A percentile compares a stretch with the other conserved stretches of the same genome.
phyloP scores from a whole-genome alignment of 2,329 filamentous ascomycete species.

The Botrytis byssoidea region DNA sequence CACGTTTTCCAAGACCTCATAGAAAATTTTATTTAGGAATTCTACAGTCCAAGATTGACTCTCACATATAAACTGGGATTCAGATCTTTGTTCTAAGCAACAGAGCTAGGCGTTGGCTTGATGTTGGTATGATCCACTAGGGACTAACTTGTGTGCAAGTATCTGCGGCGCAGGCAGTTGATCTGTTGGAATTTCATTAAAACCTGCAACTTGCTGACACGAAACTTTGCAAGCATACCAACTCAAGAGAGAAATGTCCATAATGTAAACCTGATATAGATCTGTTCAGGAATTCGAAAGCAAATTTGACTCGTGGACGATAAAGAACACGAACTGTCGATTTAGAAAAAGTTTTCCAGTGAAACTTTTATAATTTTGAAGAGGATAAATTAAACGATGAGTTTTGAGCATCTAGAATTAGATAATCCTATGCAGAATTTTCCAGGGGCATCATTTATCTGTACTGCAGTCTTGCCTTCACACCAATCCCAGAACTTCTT shows the following conservation, averaged over 20 bases:
- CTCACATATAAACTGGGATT: not conserved
- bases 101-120: not conserved
- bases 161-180: not conserved
- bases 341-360: not conserved
- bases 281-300: not conserved
- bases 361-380: not conserved
- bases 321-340: rapidly evolving
- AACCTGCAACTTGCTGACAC: not conserved
- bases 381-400: rapidly evolving
- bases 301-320: not conserved
- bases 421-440: not conserved
- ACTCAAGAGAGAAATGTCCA: rapidly evolving
- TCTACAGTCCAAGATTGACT: not conserved
- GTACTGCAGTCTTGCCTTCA: constrained; percentile 24
- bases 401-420: not conserved
- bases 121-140: not conserved
- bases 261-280: not conserved
- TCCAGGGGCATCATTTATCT: not conserved
- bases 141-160: not conserved
- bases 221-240: not conserved
- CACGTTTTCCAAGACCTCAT: rapidly evolving
- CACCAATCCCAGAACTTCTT: constrained; percentile 33
- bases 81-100: not conserved
- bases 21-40: not conserved
- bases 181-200: not conserved